Base-by-base conservation (phyloP, 768 basidiomycete genomes). In the Tulasnella sp. region DNA sequence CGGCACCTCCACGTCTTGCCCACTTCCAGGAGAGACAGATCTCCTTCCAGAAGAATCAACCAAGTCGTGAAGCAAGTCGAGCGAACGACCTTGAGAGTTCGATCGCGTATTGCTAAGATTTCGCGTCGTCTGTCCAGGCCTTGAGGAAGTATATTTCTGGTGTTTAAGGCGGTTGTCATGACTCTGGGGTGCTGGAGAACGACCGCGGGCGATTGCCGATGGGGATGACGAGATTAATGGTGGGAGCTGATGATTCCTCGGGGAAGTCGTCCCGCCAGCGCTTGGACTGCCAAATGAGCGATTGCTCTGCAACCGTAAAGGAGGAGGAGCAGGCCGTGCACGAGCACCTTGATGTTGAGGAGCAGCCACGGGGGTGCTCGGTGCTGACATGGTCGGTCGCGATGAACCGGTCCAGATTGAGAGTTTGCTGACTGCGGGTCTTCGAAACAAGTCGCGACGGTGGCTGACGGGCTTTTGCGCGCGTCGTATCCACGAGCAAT, bases 31-130 rank as follows among this genome's bases (percentile, higher is more conserved):
- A 15, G 80, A 75, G 21, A 75, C 71, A 8, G 82, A 72, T 13
- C 84, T 63, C 86, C 77, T 72, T 86, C 83, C 70, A 86, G 86
- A n/a, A n/a, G n/a, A 73, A 86, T 81, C 69, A 86, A 80, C 53
- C 84, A 80, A 68, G 81, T 78, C 52, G 76, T 73, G 65, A 78
- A 77, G 65, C 69, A 73, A 27, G 76, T 67, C 77, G 69, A 9
- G 80, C 74, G 17, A 74, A 73, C 44, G 77, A 71, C 66, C 72
- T 68, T 66, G 78, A 5, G 47, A 38, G 15, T 5, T 15, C 15
- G 34, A 38, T 38, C 34, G 34, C 34, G 34, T 38, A 15, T 15
- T 38, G 15, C 15, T 38, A 15, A 38, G 34, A 5, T 5, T 38
- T 38, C 7, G 34, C 7, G 34, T 38, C 34, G 34, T 38, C 34